These are phyloP conservation scores for Parastagonospora nodorum DNA, from an alignment of 2,329 filamentous ascomycete species.

Conservation along the genomic window DNA sequence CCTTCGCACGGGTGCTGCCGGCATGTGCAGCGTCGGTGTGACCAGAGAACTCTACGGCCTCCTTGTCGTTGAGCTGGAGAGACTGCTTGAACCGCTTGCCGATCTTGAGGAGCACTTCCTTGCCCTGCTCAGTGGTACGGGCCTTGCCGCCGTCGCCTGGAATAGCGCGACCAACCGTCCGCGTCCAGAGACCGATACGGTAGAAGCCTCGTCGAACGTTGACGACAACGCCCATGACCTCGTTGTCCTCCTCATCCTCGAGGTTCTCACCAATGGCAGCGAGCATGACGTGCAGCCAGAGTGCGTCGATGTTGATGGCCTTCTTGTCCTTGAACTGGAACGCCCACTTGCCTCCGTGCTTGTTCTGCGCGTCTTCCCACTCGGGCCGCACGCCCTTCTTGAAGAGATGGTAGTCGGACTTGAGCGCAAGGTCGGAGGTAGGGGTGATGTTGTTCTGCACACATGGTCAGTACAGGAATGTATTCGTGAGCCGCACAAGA, in stretches of 20 bases:
- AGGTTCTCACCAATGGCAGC: slow-evolving; percentile 96
- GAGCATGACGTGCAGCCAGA: slow-evolving; percentile 98
- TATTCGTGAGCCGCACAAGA: slow-evolving; percentile 18
- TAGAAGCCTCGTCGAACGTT: slow-evolving; percentile 99
- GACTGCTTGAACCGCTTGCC: slow-evolving; percentile 92
- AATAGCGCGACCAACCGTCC: slow-evolving; percentile 85
- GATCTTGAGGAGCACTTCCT: slow-evolving; percentile 81
- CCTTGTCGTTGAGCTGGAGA: slow-evolving; percentile 75
- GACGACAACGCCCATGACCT: slow-evolving; percentile 99
- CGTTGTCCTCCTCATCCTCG: slow-evolving; percentile 90
- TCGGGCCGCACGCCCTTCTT: slow-evolving; percentile 96
- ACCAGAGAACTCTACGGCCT: slow-evolving; percentile 91
- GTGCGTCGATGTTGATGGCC: slow-evolving; percentile 85
- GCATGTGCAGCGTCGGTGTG: slow-evolving; percentile 93
- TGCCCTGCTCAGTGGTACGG: slow-evolving; percentile 78
- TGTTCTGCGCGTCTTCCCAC: slow-evolving; percentile 98
- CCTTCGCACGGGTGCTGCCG: slow-evolving; percentile 93
- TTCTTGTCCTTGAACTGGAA: slow-evolving; percentile 98
- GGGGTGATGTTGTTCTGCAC: slow-evolving; percentile 95
- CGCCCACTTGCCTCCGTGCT: slow-evolving; percentile 98
- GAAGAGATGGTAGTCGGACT: slow-evolving; percentile 99
- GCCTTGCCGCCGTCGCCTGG: slow-evolving; percentile 78
- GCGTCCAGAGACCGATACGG: slow-evolving; percentile 96
- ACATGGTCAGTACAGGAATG: slow-evolving; percentile 15
- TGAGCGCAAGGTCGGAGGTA: slow-evolving; percentile 91